These are phyloP conservation scores for Kodamaea kakaduensis DNA, from an alignment of 805 yeast species.

Conservation along the genomic window DNA sequence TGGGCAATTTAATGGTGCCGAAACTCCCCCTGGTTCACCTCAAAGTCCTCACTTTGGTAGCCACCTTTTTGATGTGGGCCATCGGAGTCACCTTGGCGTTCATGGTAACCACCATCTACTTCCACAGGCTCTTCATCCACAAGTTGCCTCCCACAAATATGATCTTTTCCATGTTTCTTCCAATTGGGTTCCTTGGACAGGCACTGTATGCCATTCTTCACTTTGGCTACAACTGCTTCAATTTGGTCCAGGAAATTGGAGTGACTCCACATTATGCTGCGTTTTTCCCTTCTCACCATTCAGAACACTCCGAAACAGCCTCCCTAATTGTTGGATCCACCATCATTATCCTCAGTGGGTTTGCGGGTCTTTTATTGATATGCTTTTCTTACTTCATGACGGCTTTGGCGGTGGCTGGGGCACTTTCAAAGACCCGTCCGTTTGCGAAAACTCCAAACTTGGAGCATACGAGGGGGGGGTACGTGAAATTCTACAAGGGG, in stretches of 20 bases:
- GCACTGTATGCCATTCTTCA: constrained; percentile 67
- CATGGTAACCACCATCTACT: constrained; percentile 47
- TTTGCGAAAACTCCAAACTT: constrained; percentile 29
- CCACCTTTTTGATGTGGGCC: constrained; percentile 61
- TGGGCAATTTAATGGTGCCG: constrained; percentile 55
- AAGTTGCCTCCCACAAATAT: constrained; percentile 54
- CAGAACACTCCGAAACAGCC: constrained; percentile 1
- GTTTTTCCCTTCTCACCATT: background rate
- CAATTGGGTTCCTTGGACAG: constrained; percentile 84
- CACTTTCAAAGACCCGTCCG: constrained; percentile 41
- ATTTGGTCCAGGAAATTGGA: constrained; percentile 4
- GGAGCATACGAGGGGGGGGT: constrained; percentile 17
- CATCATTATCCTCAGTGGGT: constrained; percentile 13
- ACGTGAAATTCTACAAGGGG: constrained; percentile 19
- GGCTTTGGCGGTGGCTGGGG: constrained; percentile 31
- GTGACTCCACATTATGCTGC: constrained; percentile 1
- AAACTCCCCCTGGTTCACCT: constrained; percentile 41
- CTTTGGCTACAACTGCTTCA: constrained; percentile 43
- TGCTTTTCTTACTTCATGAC: constrained; percentile 56
- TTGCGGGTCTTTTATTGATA: constrained; percentile 42
- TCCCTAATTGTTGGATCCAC: constrained; percentile 3
- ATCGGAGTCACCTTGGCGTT: constrained; percentile 63
- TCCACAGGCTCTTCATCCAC: constrained; percentile 54
- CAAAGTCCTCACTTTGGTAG: constrained; percentile 49
- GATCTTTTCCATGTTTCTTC: constrained; percentile 66